Evolutionary conservation across 2,329 filamentous ascomycete genomes (phyloP).

Genomic region (Epichloe uncinata): DNA sequence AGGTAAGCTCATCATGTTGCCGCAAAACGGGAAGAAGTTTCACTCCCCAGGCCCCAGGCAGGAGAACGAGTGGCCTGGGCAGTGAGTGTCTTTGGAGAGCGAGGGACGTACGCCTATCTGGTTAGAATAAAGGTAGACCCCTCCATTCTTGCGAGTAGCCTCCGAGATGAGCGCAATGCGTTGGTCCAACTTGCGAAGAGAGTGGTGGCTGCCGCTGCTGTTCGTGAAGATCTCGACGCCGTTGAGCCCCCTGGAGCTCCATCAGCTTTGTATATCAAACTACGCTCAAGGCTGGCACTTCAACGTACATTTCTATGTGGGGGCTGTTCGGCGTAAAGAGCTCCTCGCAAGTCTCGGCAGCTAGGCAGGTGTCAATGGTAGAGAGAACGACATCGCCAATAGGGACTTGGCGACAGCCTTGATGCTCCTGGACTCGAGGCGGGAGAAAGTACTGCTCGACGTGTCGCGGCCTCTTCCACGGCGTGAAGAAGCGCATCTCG

Average conservation of each 20-base stretch:
- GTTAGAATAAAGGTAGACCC: conserved; percentile 4
- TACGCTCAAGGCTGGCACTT: background rate
- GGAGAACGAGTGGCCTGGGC: background rate
- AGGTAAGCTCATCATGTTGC: background rate
- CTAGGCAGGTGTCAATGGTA: conserved; percentile 28
- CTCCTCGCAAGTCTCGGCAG: conserved; percentile 5
- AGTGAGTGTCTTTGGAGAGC: background rate
- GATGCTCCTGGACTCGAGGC: conserved; percentile 15
- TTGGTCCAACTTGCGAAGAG: conserved; percentile 4
- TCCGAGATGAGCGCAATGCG: conserved; percentile 4
- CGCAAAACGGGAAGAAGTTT: background rate
- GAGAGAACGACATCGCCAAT: conserved; percentile 26
- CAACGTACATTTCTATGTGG: conserved; percentile 12
- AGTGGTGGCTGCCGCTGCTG: conserved; percentile 5
- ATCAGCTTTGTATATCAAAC: background rate
- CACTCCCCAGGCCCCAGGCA: background rate
- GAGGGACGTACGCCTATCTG: conserved; percentile 1
- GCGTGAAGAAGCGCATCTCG: conserved; percentile 24
- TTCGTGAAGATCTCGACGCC: conserved; percentile 6
- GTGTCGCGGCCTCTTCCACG: conserved; percentile 21
- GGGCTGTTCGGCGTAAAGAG: conserved; percentile 3
- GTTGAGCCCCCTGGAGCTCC: conserved; percentile 1
- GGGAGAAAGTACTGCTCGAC: conserved; percentile 23
- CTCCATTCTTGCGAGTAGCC: conserved; percentile 4
- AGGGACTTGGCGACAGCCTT: conserved; percentile 21